Percentiles rank a stretch among this genome's conserved stretches.
These are phyloP conservation scores for Penicillium soppii DNA, from an alignment of 495 filamentous ascomycete species.

Conservation along the genomic window DNA sequence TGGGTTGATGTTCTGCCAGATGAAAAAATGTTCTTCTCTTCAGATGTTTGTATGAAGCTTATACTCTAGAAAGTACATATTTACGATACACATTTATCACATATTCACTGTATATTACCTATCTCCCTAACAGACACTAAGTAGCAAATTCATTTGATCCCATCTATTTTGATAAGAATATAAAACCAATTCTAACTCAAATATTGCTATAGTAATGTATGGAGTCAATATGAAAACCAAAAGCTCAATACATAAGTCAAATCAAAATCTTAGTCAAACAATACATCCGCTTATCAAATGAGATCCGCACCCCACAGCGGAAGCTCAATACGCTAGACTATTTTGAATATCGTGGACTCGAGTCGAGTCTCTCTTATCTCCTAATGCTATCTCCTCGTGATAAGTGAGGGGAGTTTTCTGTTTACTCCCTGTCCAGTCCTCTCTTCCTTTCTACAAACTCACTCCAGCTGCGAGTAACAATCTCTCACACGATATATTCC, in stretches of 20 bases:
- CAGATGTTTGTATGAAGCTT: too few species aligned
- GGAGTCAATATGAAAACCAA: background rate
- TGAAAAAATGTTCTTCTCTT: too few species aligned
- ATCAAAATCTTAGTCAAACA: constrained; percentile 5
- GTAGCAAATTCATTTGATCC: too few species aligned
- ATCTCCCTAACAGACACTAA: too few species aligned
- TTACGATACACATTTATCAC: too few species aligned
- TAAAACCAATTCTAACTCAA: too few species aligned
- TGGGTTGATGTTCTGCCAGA: background rate
- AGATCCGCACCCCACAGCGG: constrained; percentile 10
- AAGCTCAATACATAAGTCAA: background rate
- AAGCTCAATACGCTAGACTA: constrained; percentile 9
- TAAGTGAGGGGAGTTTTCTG: constrained; percentile 7
- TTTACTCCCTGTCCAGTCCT: background rate
- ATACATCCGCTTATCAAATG: constrained; percentile 5
- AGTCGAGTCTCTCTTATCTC: constrained; percentile 8
- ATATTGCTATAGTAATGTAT: too few species aligned
- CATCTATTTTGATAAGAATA: too few species aligned
- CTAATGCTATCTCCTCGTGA: constrained; percentile 9
- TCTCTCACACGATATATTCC: background rate
- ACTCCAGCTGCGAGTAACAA: background rate
- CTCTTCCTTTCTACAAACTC: background rate
- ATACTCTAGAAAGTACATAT: too few species aligned
- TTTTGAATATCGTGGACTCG: constrained; percentile 2
- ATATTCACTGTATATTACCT: too few species aligned